Evolutionary conservation across 768 basidiomycete species (phyloP).

Genomic region (Podaxis pistillaris): DNA sequence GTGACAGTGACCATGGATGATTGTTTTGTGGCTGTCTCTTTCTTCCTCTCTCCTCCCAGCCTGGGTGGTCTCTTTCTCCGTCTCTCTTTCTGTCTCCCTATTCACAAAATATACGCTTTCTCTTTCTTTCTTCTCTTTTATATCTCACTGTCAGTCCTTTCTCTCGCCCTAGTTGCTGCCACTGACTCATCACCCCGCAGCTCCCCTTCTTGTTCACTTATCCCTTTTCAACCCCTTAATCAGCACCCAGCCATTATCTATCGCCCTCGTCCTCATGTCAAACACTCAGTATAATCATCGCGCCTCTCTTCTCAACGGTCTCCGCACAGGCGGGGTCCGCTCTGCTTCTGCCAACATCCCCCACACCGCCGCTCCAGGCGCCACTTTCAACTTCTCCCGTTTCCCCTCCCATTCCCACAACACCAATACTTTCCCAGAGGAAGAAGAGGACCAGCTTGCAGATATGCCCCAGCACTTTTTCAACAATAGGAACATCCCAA

Average conservation of each 20-base stretch:
- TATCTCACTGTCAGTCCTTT: constrained; percentile 21
- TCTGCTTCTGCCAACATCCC: constrained; percentile 62
- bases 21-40: constrained; percentile 26
- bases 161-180: constrained; percentile 19
- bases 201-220: constrained; percentile 34
- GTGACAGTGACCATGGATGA: constrained; percentile 10
- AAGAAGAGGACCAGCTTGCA: constrained; percentile 60
- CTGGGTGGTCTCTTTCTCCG: constrained; percentile 29
- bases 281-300: constrained; percentile 54
- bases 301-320: constrained; percentile 83
- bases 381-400: constrained; percentile 63
- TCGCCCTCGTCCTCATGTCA: constrained; percentile 38
- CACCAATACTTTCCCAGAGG: constrained; percentile 45
- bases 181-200: constrained; percentile 16
- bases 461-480: constrained; percentile 58
- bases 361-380: constrained; percentile 65
- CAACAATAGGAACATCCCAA: constrained; percentile 51
- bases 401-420: constrained; percentile 36
- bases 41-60: constrained; percentile 30
- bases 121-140: constrained; percentile 20
- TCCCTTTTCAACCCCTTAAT: constrained; percentile 26
- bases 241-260: constrained; percentile 28
- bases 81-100: constrained; percentile 27
- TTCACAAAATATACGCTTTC: constrained; percentile 22
- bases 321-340: constrained; percentile 88